phyloP scores from a whole-genome alignment of 2,329 filamentous ascomycete species.

The Arthrobotrys entomopaga region DNA sequence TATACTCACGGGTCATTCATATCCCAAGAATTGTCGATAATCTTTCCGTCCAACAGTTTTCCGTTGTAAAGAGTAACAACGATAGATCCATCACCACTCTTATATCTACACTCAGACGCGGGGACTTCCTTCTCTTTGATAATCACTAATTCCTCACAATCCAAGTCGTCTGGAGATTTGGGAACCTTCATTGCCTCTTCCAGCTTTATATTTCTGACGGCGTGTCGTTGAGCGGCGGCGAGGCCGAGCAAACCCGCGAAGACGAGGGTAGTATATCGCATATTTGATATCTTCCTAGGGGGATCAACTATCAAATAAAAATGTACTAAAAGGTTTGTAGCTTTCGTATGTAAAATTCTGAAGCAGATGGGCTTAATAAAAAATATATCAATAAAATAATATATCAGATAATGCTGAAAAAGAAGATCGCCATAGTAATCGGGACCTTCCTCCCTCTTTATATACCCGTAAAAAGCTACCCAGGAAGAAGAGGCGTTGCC shows the following conservation, averaged over 20 bases:
- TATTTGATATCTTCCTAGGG: slow-evolving; percentile 9
- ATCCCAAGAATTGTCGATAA: slow-evolving; percentile 38
- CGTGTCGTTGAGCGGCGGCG: slow-evolving; percentile 20
- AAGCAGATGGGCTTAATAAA: neutral
- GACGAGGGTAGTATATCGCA: slow-evolving; percentile 26
- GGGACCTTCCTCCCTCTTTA: slow-evolving; percentile 15
- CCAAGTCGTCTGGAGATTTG: slow-evolving; percentile 4
- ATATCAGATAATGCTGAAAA: slow-evolving; percentile 1
- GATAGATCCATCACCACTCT: slow-evolving; percentile 24
- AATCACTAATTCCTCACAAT: slow-evolving; percentile 33
- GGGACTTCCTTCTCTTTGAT: slow-evolving; percentile 23
- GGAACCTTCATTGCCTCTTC: slow-evolving; percentile 1
- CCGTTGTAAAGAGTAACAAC: slow-evolving; percentile 35
- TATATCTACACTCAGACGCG: slow-evolving; percentile 11
- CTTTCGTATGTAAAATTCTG: too few species aligned
- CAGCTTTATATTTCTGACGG: slow-evolving; percentile 1
- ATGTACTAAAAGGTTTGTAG: too few species aligned
- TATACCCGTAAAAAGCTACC: slow-evolving; percentile 27
- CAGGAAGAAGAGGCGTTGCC: neutral
- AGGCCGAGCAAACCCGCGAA: slow-evolving; percentile 20
- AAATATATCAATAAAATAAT: slow-evolving; percentile 2
- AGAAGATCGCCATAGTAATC: neutral
- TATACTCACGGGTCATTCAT: slow-evolving; percentile 33
- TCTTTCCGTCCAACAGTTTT: slow-evolving; percentile 28
- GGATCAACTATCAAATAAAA: neutral